Evolutionary conservation across 2,329 filamentous ascomycete species (phyloP).

Genomic region (Aspergillus fischeri): DNA sequence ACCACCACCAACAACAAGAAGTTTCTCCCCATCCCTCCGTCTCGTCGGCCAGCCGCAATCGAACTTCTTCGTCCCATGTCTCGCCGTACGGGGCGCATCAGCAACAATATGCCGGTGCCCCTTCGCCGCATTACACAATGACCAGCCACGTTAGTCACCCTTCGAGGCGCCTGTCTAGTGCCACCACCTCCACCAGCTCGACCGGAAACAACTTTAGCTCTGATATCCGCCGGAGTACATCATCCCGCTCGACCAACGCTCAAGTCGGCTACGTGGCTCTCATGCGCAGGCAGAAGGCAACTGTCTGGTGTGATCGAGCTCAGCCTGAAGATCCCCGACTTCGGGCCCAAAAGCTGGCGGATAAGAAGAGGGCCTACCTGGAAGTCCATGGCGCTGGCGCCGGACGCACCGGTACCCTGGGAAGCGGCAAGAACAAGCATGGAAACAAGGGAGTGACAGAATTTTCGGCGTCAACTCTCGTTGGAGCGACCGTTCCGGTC

Average conservation of each 20-base stretch:
- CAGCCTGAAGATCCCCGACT: slow-evolving; percentile 88
- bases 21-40: slow-evolving; percentile 24
- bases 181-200: slow-evolving; percentile 39
- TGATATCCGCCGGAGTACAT: slow-evolving; percentile 66
- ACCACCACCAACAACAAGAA: slow-evolving; percentile 3
- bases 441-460: slow-evolving; percentile 76
- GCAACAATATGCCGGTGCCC: slow-evolving; percentile 23
- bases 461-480: slow-evolving; percentile 71
- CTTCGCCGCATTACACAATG: slow-evolving; percentile 26
- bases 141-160: slow-evolving; percentile 20
- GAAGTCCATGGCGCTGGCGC: slow-evolving; percentile 65
- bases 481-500: slow-evolving; percentile 79
- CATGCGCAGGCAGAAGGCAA: slow-evolving; percentile 95
- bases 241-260: slow-evolving; percentile 65
- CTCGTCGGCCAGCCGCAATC: slow-evolving; percentile 31
- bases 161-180: slow-evolving; percentile 36
- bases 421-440: slow-evolving; percentile 78
- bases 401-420: slow-evolving; percentile 59
- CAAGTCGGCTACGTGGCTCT: slow-evolving; percentile 86
- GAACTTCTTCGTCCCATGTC: slow-evolving; percentile 37
- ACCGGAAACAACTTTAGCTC: slow-evolving; percentile 34
- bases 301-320: slow-evolving; percentile 94
- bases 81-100: slow-evolving; percentile 24
- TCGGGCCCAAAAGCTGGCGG: slow-evolving; percentile 75
- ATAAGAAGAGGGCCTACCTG: slow-evolving; percentile 78